A percentile compares a stretch with the other conserved stretches of the same genome.
Conservation (phyloP, 1,139 yeast genomes). For the Blastobotrys arbuscula region DNA sequence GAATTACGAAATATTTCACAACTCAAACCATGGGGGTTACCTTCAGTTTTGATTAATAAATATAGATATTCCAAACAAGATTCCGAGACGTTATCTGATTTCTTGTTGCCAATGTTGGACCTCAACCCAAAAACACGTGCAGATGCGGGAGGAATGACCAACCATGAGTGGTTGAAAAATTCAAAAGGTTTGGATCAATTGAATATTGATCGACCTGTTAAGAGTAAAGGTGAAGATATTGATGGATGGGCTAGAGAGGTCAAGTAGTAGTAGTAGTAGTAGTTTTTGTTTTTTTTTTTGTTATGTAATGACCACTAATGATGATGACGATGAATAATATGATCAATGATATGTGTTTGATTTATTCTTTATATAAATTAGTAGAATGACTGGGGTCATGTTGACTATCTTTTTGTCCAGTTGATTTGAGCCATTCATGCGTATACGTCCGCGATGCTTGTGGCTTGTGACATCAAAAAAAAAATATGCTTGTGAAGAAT, state of each 20-base stretch:
- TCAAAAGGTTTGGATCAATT: conserved; percentile 56
- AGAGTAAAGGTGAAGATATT: conserved; percentile 65
- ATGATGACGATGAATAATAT: no score
- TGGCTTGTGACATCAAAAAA: no score
- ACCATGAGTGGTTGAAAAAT: conserved; percentile 71
- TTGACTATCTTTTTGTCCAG: no score
- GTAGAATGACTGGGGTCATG: no score
- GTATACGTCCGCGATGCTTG: no score
- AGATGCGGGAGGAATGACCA: conserved; percentile 76
- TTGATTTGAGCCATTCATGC: no score
- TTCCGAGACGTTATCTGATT: conserved; percentile 53
- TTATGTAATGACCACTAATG: no score
- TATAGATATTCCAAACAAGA: conserved; percentile 56
- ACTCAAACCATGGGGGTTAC: conserved; percentile 64
- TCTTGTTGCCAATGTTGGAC: conserved; percentile 66
- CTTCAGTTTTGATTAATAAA: conserved; percentile 63
- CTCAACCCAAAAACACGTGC: conserved; percentile 66
- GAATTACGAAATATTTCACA: conserved; percentile 53
- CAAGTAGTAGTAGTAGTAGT: background rate
- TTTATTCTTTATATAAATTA: no score
- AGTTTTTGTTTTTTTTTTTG: no score
- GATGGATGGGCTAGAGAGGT: conserved; percentile 61
- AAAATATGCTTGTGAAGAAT: no score
- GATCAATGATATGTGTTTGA: no score
- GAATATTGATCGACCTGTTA: conserved; percentile 47